A percentile compares a stretch with the other conserved stretches of the same genome.
phyloP scores from a whole-genome alignment of 352 stramenopile species.

The Globisporangium radiosum region DNA sequence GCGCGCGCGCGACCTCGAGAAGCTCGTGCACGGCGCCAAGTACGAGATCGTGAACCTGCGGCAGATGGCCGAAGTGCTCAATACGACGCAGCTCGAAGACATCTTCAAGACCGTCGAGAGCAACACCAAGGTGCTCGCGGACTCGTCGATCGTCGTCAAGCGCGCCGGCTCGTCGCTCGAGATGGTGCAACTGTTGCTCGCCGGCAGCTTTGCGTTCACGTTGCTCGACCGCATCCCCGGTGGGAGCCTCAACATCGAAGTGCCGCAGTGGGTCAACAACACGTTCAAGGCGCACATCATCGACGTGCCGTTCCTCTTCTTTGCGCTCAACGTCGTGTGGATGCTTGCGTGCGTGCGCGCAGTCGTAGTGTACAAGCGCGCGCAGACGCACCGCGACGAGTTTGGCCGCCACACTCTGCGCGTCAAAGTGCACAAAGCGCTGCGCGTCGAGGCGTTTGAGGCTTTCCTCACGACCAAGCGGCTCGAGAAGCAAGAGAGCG shows the following conservation, averaged over 20 bases:
- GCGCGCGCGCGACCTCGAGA: slow-evolving; percentile 88
- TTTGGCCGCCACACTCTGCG: slow-evolving; percentile 83
- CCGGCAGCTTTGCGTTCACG: slow-evolving; percentile 90
- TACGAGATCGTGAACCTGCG: slow-evolving; percentile 89
- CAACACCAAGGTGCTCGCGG: slow-evolving; percentile 86
- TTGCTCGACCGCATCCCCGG: slow-evolving; percentile 94
- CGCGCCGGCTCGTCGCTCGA: not conserved
- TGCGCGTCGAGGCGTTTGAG: slow-evolving; percentile 40
- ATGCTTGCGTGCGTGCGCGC: slow-evolving; percentile 65
- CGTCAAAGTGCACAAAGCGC: slow-evolving; percentile 57
- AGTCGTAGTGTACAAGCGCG: slow-evolving; percentile 57
- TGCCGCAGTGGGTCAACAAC: slow-evolving; percentile 89
- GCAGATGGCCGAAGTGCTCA: slow-evolving; percentile 86
- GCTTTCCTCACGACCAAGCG: slow-evolving; percentile 27
- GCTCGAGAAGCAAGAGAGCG: slow-evolving; percentile 47
- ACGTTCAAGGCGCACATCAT: slow-evolving; percentile 36
- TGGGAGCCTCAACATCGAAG: slow-evolving; percentile 1
- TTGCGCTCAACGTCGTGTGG: slow-evolving; percentile 86
- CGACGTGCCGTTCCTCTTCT: slow-evolving; percentile 63
- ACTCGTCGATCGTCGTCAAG: slow-evolving; percentile 59
- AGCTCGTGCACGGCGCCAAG: slow-evolving; percentile 86
- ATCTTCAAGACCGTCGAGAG: slow-evolving; percentile 81
- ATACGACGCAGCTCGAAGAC: slow-evolving; percentile 84
- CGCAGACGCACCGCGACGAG: slow-evolving; percentile 43
- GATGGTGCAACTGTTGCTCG: slow-evolving; percentile 92